Evolutionary conservation across 495 filamentous ascomycete species (phyloP).

Genomic region (Trichoderma gamsii): DNA sequence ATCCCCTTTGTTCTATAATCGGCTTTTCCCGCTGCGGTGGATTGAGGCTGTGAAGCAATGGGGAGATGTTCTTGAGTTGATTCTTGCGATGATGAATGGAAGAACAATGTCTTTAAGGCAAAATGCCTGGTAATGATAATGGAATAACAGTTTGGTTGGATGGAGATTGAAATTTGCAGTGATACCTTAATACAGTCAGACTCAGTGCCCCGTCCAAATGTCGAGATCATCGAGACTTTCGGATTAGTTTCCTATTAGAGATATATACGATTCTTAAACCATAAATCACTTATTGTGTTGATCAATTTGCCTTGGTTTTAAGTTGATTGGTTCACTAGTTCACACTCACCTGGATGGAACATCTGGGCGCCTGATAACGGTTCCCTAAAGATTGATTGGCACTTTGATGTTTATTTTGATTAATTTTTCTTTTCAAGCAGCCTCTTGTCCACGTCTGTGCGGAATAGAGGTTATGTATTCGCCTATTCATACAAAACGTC

Average conservation of each 20-base stretch:
- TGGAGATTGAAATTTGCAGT: background rate
- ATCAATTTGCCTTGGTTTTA: too few species aligned
- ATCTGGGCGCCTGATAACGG: too few species aligned
- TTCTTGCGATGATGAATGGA: background rate
- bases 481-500: constrained; percentile 5
- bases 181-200: background rate
- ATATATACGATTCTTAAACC: background rate
- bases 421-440: too few species aligned
- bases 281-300: background rate
- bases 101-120: background rate
- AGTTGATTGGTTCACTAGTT: too few species aligned
- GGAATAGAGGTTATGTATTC: constrained; percentile 5
- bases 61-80: background rate
- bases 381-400: too few species aligned
- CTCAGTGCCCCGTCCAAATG: background rate
- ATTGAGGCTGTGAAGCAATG: background rate
- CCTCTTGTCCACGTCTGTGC: background rate
- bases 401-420: too few species aligned
- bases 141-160: background rate
- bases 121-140: background rate
- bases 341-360: too few species aligned
- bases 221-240: background rate
- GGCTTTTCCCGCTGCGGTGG: background rate
- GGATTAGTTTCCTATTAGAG: background rate
- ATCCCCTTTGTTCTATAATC: background rate